Evolutionary conservation across 2,329 filamentous ascomycete genomes (phyloP), one percentile per base, ranked within the genome.

Genomic region (Chlorencoelia australis): DNA sequence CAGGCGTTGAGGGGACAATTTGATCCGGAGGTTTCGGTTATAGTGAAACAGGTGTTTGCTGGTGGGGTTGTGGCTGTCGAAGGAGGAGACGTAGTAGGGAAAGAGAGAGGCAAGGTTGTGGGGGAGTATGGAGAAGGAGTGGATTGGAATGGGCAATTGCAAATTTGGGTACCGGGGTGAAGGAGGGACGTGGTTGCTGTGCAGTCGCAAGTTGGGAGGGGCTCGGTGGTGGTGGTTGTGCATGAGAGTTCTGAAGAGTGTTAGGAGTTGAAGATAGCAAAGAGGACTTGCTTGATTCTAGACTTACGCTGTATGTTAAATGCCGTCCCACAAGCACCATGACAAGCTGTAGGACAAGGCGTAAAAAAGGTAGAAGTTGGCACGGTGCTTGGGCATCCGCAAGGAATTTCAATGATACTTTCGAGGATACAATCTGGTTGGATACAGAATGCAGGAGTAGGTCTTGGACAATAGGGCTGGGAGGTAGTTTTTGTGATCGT

Each of bases 381-480:
- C 6, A 53, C 35, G 2, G 22, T 24, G 3, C 37, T 41, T 3
- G 53, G 49, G 36, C 53, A 56, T 8, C 41, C 44, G 33, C 52
- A 55, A 3, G 47, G 46, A 8, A 46, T 35, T 14, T 30, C 33
- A 22, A 56, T 39, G 2, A 37, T 37, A 6, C 33, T 34, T 9
- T 48, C 28, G 17, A 33, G 19, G 17, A 52, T 43, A 26, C 53
- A 55, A 5, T 41, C 41, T n/a, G 30, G 20, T 14, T 37, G 21
- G 4, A 26, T 15, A 11, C 37, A 35, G 16, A 26, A 39, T 9
- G 26, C 26, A 11, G 32, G 37, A 8, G 26, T 39, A 10, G 22
- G 37, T 35, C 37, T 39, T 6, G 44, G 42, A 22, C 48, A 52
- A 10, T 21, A 31, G 13, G 34, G 13, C 4, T 18, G 24, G 25